These are phyloP conservation scores for Leucosporidium creatinivorum DNA, from an alignment of 768 basidiomycete genomes.

Conservation along the genomic window DNA sequence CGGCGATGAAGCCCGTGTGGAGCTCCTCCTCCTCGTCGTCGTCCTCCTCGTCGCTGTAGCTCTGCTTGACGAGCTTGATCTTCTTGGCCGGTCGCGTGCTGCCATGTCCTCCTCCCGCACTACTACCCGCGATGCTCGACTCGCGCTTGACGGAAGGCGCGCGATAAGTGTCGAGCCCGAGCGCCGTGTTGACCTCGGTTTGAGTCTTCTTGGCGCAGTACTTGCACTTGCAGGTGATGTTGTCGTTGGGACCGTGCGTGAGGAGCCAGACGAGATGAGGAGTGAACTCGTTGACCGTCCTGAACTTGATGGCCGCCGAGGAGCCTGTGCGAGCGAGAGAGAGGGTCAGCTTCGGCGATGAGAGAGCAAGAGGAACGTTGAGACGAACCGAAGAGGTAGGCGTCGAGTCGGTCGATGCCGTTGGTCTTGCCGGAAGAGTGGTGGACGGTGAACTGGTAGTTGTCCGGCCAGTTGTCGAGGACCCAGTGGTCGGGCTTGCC, in stretches of 20 bases:
- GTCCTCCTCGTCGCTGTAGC: background rate
- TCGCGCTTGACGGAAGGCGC: too few species aligned
- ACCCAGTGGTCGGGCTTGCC: slow-evolving; percentile 47
- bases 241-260: slow-evolving; percentile 37
- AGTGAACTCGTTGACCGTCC: slow-evolving; percentile 75
- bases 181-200: slow-evolving; percentile 26
- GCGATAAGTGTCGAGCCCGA: slow-evolving; percentile 5
- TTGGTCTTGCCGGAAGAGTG: slow-evolving; percentile 54
- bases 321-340: slow-evolving; percentile 47
- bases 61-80: background rate
- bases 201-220: slow-evolving; percentile 33
- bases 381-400: slow-evolving; percentile 64
- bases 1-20: background rate
- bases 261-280: slow-evolving; percentile 77
- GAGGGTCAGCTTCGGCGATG: too few species aligned
- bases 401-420: slow-evolving; percentile 56
- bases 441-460: slow-evolving; percentile 68
- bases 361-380: too few species aligned
- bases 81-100: background rate
- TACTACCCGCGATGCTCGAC: too few species aligned
- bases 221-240: slow-evolving; percentile 29
- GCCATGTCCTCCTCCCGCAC: background rate
- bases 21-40: background rate
- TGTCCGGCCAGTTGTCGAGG: slow-evolving; percentile 57
- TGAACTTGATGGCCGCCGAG: slow-evolving; percentile 50